phyloP scores from a whole-genome alignment of 2,329 filamentous ascomycete species.

The Neobulgaria alba region DNA sequence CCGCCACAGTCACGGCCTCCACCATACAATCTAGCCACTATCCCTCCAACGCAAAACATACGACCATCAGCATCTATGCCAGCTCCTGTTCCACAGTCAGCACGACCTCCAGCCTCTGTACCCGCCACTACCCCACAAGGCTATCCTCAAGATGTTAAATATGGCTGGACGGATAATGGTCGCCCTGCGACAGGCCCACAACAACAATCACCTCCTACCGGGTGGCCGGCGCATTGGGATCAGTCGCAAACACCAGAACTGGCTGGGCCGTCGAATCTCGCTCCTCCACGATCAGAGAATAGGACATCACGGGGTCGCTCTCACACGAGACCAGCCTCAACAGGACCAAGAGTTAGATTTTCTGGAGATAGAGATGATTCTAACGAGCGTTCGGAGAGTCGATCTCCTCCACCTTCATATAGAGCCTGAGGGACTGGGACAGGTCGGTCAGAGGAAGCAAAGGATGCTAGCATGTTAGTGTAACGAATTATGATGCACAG shows the following conservation, averaged over 20 bases:
- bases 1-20: constrained; percentile 3
- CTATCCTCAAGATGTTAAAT: constrained; percentile 17
- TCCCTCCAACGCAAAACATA: not conserved
- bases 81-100: not conserved
- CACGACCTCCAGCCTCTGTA: constrained; percentile 1
- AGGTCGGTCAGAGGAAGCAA: not conserved
- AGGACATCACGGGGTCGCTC: constrained; percentile 11
- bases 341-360: constrained; percentile 73
- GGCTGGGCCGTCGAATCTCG: not conserved
- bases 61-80: not conserved
- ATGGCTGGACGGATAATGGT: constrained; percentile 18
- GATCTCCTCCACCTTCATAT: constrained; percentile 15
- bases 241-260: constrained; percentile 12
- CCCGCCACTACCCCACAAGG: constrained; percentile 1
- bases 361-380: no score
- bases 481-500: not conserved
- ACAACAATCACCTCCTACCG: constrained; percentile 16
- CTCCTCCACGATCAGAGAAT: constrained; percentile 2
- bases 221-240: constrained; percentile 20
- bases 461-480: constrained; percentile 11
- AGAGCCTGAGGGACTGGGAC: constrained; percentile 3
- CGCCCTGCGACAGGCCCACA: constrained; percentile 5
- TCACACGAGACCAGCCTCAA: constrained; percentile 4
- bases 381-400: constrained; percentile 33
- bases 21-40: constrained; percentile 6